These are phyloP conservation scores for Torulaspora microellipsoides DNA, from an alignment of 805 yeast genomes.

Conservation along the genomic window DNA sequence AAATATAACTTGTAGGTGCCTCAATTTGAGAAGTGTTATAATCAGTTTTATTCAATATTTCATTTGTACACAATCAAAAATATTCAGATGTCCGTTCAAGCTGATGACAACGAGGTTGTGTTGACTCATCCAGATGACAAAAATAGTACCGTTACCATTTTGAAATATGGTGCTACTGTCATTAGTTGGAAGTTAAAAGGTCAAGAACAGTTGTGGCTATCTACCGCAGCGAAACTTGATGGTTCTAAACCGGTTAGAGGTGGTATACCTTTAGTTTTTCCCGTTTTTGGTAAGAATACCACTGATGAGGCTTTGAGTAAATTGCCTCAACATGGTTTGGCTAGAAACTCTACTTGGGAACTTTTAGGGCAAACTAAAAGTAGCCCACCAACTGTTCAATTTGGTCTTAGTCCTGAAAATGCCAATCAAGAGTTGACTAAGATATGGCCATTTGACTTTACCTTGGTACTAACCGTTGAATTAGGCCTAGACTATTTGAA, in stretches of 20 bases:
- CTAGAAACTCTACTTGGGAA: constrained; percentile 88
- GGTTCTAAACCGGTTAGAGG: constrained; percentile 95
- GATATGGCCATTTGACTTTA: constrained; percentile 60
- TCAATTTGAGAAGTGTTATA: too few species aligned
- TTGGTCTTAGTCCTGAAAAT: constrained; percentile 84
- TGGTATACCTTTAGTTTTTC: constrained; percentile 95
- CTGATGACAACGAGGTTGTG: constrained; percentile 57
- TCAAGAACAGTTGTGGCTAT: constrained; percentile 79
- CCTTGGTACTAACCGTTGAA: constrained; percentile 64
- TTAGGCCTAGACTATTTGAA: constrained; percentile 54
- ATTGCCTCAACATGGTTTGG: constrained; percentile 96
- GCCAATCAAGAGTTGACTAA: constrained; percentile 67
- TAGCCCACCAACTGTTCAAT: constrained; percentile 75
- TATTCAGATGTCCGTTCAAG: constrained; percentile 56
- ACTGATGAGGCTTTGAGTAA: constrained; percentile 52
- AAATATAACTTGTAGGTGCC: too few species aligned
- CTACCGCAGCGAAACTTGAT: constrained; percentile 74
- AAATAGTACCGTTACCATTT: constrained; percentile 56
- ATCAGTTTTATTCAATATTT: too few species aligned
- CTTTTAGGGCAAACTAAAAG: constrained; percentile 78
- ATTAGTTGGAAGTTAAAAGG: constrained; percentile 73
- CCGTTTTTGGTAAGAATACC: constrained; percentile 75
- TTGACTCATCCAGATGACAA: constrained; percentile 51
- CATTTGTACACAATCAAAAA: too few species aligned
- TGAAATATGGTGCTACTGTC: constrained; percentile 86